Base-by-base conservation (phyloP, 2,329 filamentous ascomycete species). In the Capronia coronata region DNA sequence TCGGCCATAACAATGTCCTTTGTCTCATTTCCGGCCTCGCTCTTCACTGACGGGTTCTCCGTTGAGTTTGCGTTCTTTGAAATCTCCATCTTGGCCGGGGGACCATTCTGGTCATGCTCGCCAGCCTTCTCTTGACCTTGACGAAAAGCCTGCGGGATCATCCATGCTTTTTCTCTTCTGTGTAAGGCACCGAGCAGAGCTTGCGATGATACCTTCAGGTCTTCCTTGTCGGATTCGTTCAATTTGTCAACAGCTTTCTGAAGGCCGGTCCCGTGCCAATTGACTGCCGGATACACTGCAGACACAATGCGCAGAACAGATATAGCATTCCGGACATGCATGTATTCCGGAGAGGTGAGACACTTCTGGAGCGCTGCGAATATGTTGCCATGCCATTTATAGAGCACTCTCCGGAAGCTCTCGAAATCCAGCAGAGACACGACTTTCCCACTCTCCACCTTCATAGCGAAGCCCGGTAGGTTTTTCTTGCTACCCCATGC, bases 281-380 rank as follows among this genome's bases (percentile, higher is more conserved):
- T 88, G 50, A 97, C 80, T 13, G 83, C 84, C 2, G 93, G 94
- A 75, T 95, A 98, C 61, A 82, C 78, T 43, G 88, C 82, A 19
- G 87, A 78, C 41, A 95, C 76, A 9, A 80, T 78, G 64, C 93
- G 94, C 51, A 98, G 75, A 2, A 97, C 77, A 50, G 86, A 93
- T 59, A 97, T 94, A 38, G 89, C 88, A 65, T 98, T 98, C 48
- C 91, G 83, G 64, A 97, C 94, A 66, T 96, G 90, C 85, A 96
- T 96, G 79, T 93, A 98, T 68, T 97, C 91, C 25, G 80, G 82
- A 22, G 84, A 84, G 14, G 81, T 80, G 40, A 98, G 75, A 64
- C 91, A 96, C 30, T 78, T 78, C 64, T 89, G 90, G 47, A 98
- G 73, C 2, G 91, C 87, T 43, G 74, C 79, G 60, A 85, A 86